These are phyloP conservation scores for Phalaenopsis equestris DNA, from an alignment of 106 monocot species.

Conservation along the genomic window DNA sequence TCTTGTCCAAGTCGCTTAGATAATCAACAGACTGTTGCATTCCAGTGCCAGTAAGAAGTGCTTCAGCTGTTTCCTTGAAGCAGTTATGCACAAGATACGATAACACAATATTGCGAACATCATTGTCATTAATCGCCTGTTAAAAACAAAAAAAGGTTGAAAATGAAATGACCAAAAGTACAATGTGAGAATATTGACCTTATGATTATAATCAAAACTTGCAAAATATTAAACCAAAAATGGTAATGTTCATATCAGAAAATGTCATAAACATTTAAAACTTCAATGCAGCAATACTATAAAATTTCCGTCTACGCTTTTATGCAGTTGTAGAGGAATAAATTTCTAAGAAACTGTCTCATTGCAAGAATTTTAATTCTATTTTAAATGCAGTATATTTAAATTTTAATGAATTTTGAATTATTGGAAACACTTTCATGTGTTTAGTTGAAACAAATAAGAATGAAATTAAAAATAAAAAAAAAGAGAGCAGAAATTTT, in stretches of 20 bases:
- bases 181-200: neutral
- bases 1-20: conserved; percentile 60
- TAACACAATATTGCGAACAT: conserved; percentile 71
- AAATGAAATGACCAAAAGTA: neutral
- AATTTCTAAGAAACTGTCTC: no score
- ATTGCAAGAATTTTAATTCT: no score
- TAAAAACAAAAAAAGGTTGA: conserved; percentile 5
- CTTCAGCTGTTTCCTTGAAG: conserved; percentile 93
- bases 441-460: no score
- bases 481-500: no score
- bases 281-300: neutral
- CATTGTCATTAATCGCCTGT: conserved; percentile 62
- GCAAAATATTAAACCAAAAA: neutral
- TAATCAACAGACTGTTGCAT: conserved; percentile 63
- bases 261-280: neutral
- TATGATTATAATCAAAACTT: neutral
- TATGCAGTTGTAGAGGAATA: neutral
- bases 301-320: neutral
- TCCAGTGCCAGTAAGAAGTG: conserved; percentile 64
- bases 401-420: no score
- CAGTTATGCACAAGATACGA: conserved; percentile 94
- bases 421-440: no score
- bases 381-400: no score
- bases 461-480: no score
- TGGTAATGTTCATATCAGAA: neutral